Evolutionary conservation across 1,139 yeast species (phyloP), one percentile per base, ranked within the genome.

Genomic region (Sugiyamaella neomexicana): DNA sequence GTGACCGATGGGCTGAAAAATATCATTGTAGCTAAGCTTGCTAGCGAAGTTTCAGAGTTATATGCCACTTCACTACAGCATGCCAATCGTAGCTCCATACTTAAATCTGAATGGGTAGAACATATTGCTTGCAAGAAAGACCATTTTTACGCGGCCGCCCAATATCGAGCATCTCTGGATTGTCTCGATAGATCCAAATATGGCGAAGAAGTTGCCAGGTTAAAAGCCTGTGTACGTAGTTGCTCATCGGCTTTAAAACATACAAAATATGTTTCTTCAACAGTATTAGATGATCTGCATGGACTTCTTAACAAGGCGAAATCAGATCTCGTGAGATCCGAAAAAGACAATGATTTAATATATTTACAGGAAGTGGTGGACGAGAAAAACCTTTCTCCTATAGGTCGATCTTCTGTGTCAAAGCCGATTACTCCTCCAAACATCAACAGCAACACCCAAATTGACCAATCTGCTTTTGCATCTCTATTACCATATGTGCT

Each of bases 321-420:
- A 4, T 75, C 75, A 0, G 74, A 78, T 1, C 67, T 85, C n/a
- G 70, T 73, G 13, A 73, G 79, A 1, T 82, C 91, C 0, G 90
- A 86, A 61, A 79, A 83, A 62, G 97, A 90, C 60, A 90, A 90
- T 65, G 93, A 89, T 64, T 74, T 89, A 63, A 83, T 90, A 4
- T 89, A 89, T 68, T 70, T 87, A 46, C 83, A 86, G 59, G 70
- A 75, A 0, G 83, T 89, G 0, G 95, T 96, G 0, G 65, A 65
- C 0, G 68, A 66, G 2, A 60, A 69, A 0, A 74, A 76, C 1
- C 64, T 84, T 4, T 73, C 81, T 0, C 66, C 73, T 0, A 72
- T 85, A 3, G 56, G 51, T 13, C 38, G 46, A 2, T 67, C 72
- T 0, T 78, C 80, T 0, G 80, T 86, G 77, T 89, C 85, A 0